Conservation (phyloP, 345 rosid genomes). For the Heritiera fomes region DNA sequence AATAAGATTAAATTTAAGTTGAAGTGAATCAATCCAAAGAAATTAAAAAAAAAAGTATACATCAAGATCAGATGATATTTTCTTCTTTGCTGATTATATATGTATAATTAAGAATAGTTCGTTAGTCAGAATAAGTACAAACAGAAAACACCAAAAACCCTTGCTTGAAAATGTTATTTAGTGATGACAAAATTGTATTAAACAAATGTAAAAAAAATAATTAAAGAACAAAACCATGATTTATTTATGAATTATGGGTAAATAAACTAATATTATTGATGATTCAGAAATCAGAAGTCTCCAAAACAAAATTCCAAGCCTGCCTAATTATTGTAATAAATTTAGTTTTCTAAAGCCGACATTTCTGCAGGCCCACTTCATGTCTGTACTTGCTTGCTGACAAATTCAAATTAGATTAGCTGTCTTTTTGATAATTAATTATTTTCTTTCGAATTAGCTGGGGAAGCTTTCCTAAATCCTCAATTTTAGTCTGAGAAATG, state of each 20-base stretch:
- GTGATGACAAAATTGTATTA: not conserved
- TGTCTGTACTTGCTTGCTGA: not conserved
- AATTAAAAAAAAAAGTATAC: not conserved
- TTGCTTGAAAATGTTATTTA: not conserved
- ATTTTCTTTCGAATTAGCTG: not conserved
- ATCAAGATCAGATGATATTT: not conserved
- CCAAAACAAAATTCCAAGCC: not conserved
- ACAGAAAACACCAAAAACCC: not conserved
- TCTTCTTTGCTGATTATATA: not conserved
- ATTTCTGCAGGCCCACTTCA: not conserved
- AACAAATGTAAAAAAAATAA: not conserved
- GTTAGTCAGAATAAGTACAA: not conserved
- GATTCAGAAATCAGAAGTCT: not conserved
- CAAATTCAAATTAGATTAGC: not conserved
- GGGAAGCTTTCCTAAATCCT: not conserved
- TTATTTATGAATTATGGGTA: not conserved
- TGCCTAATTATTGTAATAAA: not conserved
- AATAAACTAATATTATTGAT: not conserved
- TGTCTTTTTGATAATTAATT: conserved; percentile 2
- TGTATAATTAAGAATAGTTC: not conserved
- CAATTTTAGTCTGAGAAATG: not conserved
- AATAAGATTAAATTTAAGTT: not conserved
- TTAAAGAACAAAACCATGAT: not conserved
- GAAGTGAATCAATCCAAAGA: not conserved
- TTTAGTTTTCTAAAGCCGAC: not conserved